Conservation (phyloP, 1,139 yeast species). For the Arxiozyma telluris region DNA sequence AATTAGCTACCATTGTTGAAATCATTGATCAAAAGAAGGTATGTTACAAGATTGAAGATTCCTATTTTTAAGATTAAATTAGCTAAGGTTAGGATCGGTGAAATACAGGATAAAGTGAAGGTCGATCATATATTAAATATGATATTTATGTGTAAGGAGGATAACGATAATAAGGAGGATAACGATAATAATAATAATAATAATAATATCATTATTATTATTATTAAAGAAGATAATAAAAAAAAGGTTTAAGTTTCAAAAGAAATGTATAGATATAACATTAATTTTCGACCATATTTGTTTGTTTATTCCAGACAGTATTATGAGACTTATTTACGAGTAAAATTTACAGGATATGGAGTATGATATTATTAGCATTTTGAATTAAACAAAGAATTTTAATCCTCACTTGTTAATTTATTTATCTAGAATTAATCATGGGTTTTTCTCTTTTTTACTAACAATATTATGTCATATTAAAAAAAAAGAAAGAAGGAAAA, state of each 20-base stretch:
- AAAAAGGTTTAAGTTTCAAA: not conserved
- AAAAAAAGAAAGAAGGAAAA: too few species aligned
- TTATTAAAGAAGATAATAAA: not conserved
- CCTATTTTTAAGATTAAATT: not conserved
- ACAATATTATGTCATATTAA: not conserved
- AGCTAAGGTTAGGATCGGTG: not conserved
- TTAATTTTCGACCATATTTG: not conserved
- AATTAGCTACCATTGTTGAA: conserved; percentile 93
- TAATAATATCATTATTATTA: not conserved
- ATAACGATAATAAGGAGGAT: too few species aligned
- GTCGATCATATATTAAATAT: too few species aligned
- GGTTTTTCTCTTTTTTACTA: conserved; percentile 3
- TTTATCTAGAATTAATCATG: not conserved
- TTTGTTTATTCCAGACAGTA: not conserved
- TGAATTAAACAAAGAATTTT: too few species aligned
- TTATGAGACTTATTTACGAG: not conserved
- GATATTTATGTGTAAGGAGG: too few species aligned
- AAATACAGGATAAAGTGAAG: not conserved
- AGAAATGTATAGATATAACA: not conserved
- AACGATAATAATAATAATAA: not conserved
- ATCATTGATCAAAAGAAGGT: conserved; percentile 99
- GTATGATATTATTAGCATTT: not conserved
- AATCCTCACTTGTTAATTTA: not conserved
- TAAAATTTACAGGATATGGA: not conserved
- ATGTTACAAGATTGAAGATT: conserved; percentile 34